Evolutionary conservation across 177 flowering plant genomes (phyloP).

Genomic region (Tripterygium wilfordii): DNA sequence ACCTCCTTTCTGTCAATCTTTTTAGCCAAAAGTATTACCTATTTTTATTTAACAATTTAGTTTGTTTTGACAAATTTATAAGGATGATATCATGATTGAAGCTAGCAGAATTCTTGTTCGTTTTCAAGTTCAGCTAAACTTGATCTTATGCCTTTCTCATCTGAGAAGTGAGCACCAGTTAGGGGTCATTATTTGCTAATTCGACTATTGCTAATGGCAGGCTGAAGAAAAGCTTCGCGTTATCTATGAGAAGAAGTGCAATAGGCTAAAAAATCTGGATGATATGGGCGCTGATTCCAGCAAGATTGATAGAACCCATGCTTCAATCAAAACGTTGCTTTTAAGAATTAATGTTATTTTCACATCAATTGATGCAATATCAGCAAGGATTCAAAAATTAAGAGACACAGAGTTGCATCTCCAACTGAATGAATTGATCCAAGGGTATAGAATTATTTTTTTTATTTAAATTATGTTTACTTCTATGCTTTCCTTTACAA

Average conservation of each 20-base stretch:
- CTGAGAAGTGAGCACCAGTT: no score
- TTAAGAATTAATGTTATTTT: constrained; percentile 58
- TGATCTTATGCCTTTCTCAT: no score
- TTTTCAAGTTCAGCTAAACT: no score
- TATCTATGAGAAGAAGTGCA: constrained; percentile 64
- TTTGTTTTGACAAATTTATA: no score
- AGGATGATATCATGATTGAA: no score
- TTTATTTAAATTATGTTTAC: not conserved
- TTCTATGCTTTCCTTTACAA: no score
- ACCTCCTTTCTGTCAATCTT: no score
- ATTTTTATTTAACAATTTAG: no score
- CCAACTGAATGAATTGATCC: constrained; percentile 59
- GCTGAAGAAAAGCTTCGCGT: constrained; percentile 78
- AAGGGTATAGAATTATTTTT: constrained; percentile 45
- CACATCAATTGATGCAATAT: constrained; percentile 51
- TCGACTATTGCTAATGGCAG: constrained; percentile 18
- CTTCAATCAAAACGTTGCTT: constrained; percentile 46
- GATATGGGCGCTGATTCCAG: constrained; percentile 64
- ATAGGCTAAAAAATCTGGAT: constrained; percentile 58
- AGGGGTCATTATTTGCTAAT: no score
- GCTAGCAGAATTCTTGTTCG: no score
- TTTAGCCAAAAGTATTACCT: no score
- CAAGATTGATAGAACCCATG: constrained; percentile 64
- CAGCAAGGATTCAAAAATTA: constrained; percentile 65
- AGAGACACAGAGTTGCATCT: constrained; percentile 83